Evolutionary conservation across 2,329 filamentous ascomycete species (phyloP).

Genomic region (Fusarium sp.): DNA sequence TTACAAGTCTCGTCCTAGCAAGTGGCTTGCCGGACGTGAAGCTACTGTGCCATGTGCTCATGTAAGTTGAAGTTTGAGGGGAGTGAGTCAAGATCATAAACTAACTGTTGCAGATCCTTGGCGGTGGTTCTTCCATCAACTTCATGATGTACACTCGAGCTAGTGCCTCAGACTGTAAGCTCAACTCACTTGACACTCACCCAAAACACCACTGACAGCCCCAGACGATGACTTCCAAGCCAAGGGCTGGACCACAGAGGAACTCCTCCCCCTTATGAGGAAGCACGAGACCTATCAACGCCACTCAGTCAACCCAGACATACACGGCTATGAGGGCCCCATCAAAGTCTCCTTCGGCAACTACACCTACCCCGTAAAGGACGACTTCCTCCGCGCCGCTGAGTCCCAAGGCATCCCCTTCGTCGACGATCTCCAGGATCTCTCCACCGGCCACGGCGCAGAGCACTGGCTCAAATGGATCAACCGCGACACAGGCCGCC

Average conservation of each 20-base stretch:
- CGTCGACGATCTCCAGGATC: conserved; percentile 80
- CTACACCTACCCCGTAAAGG: conserved; percentile 83
- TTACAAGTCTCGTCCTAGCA: conserved; percentile 79
- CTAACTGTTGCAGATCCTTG: conserved; percentile 58
- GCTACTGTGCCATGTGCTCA: conserved; percentile 80
- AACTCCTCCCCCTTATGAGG: conserved; percentile 78
- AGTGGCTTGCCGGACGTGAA: conserved; percentile 75
- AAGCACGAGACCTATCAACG: conserved; percentile 84
- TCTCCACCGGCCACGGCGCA: conserved; percentile 73
- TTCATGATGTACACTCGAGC: conserved; percentile 68
- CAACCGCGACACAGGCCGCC: conserved; percentile 67
- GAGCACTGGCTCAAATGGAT: conserved; percentile 91
- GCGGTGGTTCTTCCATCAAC: conserved; percentile 79
- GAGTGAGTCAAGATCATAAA: background rate
- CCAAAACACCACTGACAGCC: background rate
- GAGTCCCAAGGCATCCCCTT: conserved; percentile 78
- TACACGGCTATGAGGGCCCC: conserved; percentile 81
- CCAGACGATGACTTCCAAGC: conserved; percentile 75
- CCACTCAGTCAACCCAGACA: conserved; percentile 68
- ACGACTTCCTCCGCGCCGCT: conserved; percentile 78
- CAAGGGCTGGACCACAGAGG: conserved; percentile 81
- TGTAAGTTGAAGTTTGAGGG: background rate
- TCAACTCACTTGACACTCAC: background rate
- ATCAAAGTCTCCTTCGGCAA: conserved; percentile 86
- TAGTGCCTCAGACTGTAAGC: conserved; percentile 40